Evolutionary conservation across 148 eudicot species (phyloP), one percentile per base, ranked within the genome.

Genomic region (Vaccinium vitisidaea): DNA sequence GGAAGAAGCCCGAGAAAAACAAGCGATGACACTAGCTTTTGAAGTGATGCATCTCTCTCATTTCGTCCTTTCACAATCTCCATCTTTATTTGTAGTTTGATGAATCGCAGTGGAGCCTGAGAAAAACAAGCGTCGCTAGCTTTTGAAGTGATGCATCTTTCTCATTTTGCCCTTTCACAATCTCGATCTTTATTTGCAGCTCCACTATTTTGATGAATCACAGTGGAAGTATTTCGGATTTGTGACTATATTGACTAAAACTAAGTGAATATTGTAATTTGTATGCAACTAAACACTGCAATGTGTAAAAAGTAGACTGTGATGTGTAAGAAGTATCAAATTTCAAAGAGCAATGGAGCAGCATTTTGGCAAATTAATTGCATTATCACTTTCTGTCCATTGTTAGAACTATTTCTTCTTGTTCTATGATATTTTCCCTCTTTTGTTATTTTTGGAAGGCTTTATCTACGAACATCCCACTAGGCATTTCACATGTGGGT

Each of bases 1-100:
- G 88, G 3, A 94, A 88, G 89, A 94, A 91, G 77, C 75, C 85
- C 1, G 52, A 48, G 12, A 75, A 18, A 48, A 87, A 36, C 54
- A 87, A 84, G 75, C 77, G 74, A 74, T 49, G 5, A 25, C 4
- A 8, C 36, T 54, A 13, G 77, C 83, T 50, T 71, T 36, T 25
- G 27, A 76, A 76, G 78, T 86, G 79, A 85, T 84, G 77, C 73
- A 15, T 75, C 73, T 2, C 11, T 43, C 19, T 52, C 14, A 50
- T 53, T 32, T 21, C 13, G 32, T 21, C 10, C 21, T 75, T 59
- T 12, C 53, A 15, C 11, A 1, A 13, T 23, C 15, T 52, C 36
- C 30, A 78, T 52, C 58, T 53, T 6, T 54, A 4, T 23, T 27
- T 54, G 65, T 27, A 23, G 46, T 76, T n/a, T 3, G 27, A 25